Conservation (phyloP, 1,284 basidiomycete genomes). For the Naganishia albida region DNA sequence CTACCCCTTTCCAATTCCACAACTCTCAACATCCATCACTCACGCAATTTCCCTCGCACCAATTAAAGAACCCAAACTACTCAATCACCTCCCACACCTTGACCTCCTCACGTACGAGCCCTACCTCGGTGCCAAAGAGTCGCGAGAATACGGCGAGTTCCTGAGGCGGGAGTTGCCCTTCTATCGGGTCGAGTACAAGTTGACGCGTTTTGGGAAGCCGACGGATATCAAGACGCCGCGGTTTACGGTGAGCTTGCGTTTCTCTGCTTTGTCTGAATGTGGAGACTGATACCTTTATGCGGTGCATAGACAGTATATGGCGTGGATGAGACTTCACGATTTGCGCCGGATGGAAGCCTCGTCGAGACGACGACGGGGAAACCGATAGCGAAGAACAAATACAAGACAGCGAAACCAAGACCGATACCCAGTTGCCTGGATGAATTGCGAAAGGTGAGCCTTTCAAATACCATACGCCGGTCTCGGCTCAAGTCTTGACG, state of each 20-base stretch:
- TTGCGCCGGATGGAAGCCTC: slow-evolving; percentile 35
- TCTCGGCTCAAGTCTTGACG: neutral
- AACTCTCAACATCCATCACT: slow-evolving; percentile 26
- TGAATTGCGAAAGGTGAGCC: slow-evolving; percentile 15
- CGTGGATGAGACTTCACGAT: slow-evolving; percentile 42
- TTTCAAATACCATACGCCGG: neutral
- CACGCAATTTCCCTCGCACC: slow-evolving; percentile 33
- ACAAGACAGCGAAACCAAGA: slow-evolving; percentile 26
- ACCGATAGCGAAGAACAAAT: slow-evolving; percentile 39
- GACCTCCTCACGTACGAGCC: slow-evolving; percentile 42
- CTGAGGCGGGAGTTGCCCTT: slow-evolving; percentile 46
- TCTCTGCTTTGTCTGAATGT: neutral
- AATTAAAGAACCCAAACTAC: slow-evolving; percentile 29
- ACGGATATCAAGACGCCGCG: slow-evolving; percentile 48
- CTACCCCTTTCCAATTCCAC: slow-evolving; percentile 39
- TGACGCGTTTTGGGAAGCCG: slow-evolving; percentile 37
- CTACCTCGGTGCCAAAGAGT: slow-evolving; percentile 38
- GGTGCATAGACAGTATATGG: slow-evolving; percentile 44
- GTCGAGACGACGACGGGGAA: slow-evolving; percentile 41
- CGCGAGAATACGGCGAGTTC: slow-evolving; percentile 42
- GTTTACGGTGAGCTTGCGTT: slow-evolving; percentile 38
- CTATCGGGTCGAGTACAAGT: slow-evolving; percentile 48
- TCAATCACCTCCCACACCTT: slow-evolving; percentile 39
- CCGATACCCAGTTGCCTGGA: slow-evolving; percentile 35
- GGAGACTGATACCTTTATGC: neutral